Percentiles rank a stretch among this genome's conserved stretches.
These are phyloP conservation scores for Yamagishiella unicocca DNA, from an alignment of 139 green algal species.

Conservation along the genomic window DNA sequence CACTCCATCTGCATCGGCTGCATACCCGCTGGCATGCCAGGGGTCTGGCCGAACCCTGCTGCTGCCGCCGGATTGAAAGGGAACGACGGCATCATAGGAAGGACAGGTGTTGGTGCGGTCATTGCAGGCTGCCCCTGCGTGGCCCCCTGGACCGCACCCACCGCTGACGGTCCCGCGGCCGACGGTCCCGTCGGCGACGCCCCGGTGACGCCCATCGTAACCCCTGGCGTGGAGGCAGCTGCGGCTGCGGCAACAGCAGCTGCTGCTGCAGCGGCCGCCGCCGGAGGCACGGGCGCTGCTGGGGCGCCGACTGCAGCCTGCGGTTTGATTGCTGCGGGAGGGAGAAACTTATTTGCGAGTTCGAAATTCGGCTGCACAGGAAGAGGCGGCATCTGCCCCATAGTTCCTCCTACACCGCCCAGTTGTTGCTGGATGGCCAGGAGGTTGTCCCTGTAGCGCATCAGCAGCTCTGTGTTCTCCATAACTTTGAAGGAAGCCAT, in stretches of 20 bases:
- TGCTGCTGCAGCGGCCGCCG: not conserved
- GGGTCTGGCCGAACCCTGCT: not conserved
- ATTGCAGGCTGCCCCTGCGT: not conserved
- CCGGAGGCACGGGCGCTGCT: not conserved
- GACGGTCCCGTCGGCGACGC: not conserved
- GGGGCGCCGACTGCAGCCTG: constrained; percentile 4
- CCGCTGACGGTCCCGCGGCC: not conserved
- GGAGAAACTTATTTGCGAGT: constrained; percentile 75
- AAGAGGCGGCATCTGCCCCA: constrained; percentile 89
- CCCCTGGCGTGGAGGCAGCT: not conserved
- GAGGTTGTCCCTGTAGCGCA: constrained; percentile 89
- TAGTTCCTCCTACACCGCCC: constrained; percentile 74
- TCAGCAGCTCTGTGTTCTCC: constrained; percentile 90
- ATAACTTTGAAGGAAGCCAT: constrained; percentile 74
- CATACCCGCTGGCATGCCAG: constrained; percentile 37
- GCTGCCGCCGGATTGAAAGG: constrained; percentile 20
- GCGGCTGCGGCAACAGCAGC: not conserved
- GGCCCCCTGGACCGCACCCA: not conserved
- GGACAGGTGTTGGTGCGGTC: not conserved
- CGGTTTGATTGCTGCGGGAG: constrained; percentile 42
- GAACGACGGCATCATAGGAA: constrained; percentile 30
- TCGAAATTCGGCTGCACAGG: constrained; percentile 85
- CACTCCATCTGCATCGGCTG: constrained; percentile 37
- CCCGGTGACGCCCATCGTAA: not conserved
- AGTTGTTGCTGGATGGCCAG: constrained; percentile 82